Evolutionary conservation across 2,329 filamentous ascomycete species (phyloP).

Genomic region (Parafenestella ontariensis): DNA sequence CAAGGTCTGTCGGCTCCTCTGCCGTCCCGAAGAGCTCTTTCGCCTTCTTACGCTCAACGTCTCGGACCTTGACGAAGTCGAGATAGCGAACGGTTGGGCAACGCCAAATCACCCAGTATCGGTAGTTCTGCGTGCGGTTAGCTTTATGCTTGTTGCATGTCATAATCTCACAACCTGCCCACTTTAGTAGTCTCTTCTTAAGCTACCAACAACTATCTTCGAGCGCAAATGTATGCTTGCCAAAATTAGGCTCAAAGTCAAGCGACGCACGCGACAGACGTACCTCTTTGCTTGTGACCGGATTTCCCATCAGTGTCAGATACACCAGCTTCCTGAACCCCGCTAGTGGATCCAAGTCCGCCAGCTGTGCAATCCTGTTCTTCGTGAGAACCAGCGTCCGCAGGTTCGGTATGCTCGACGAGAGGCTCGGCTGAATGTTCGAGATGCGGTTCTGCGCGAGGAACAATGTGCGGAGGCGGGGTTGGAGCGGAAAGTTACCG

Average conservation of each 20-base stretch:
- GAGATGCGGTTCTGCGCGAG: constrained; percentile 88
- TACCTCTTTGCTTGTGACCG: constrained; percentile 91
- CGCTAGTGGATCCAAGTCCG: constrained; percentile 82
- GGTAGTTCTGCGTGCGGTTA: constrained; percentile 73
- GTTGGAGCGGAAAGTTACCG: constrained; percentile 90
- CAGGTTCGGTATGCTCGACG: constrained; percentile 80
- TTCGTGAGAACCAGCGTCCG: constrained; percentile 80
- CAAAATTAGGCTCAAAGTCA: constrained; percentile 19
- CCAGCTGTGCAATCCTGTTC: constrained; percentile 83
- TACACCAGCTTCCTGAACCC: constrained; percentile 76
- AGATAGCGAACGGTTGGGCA: constrained; percentile 86
- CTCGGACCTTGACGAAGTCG: constrained; percentile 90
- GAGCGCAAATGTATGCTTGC: constrained; percentile 21
- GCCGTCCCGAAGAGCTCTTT: constrained; percentile 82
- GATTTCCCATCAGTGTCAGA: constrained; percentile 83
- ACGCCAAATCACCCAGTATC: constrained; percentile 88
- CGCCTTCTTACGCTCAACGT: constrained; percentile 79
- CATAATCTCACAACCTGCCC: not conserved
- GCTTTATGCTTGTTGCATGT: not conserved
- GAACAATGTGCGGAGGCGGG: constrained; percentile 84
- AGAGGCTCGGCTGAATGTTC: constrained; percentile 77
- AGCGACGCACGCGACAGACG: constrained; percentile 10
- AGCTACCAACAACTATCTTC: not conserved
- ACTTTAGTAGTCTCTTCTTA: not conserved
- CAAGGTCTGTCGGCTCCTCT: constrained; percentile 79